phyloP scores from a whole-genome alignment of 176 grass and related monocot genomes.

The Stipa capillata region DNA sequence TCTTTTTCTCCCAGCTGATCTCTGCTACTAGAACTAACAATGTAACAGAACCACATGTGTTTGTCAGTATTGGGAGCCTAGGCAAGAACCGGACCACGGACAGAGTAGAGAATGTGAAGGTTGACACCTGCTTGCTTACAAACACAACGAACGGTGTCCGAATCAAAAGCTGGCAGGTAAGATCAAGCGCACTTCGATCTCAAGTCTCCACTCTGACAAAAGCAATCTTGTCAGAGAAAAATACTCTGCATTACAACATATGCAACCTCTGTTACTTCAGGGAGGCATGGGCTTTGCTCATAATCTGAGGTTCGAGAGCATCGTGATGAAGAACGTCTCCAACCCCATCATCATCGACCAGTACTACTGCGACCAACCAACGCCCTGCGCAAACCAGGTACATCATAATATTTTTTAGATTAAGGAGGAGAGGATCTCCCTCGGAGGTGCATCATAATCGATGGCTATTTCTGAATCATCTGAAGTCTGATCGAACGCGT shows the following conservation, averaged over 20 bases:
- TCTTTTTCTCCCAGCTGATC: neutral
- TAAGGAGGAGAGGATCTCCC: no score
- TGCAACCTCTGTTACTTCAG: slow-evolving; percentile 9
- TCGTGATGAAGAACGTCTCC: slow-evolving; percentile 69
- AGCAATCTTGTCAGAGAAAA: neutral
- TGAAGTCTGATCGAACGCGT: neutral
- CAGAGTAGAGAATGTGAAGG: slow-evolving; percentile 45
- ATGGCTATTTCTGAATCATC: neutral
- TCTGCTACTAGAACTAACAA: neutral
- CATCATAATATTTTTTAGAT: no score
- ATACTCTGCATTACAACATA: neutral
- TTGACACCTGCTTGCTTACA: slow-evolving; percentile 59
- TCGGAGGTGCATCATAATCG: no score
- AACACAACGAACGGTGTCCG: slow-evolving; percentile 65
- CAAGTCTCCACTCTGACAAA: neutral
- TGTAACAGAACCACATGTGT: neutral
- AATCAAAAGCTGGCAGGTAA: slow-evolving; percentile 97
- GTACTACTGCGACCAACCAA: slow-evolving; percentile 61
- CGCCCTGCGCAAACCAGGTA: slow-evolving; percentile 60
- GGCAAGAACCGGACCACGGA: slow-evolving; percentile 58
- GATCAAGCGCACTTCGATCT: neutral
- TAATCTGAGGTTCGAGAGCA: slow-evolving; percentile 50
- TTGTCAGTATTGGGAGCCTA: slow-evolving; percentile 67
- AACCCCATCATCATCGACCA: slow-evolving; percentile 83
- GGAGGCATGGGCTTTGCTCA: slow-evolving; percentile 59